A percentile compares a stretch with the other conserved stretches of the same genome.
Evolutionary conservation across 805 yeast species (phyloP).

Genomic region (Candida caryicola): DNA sequence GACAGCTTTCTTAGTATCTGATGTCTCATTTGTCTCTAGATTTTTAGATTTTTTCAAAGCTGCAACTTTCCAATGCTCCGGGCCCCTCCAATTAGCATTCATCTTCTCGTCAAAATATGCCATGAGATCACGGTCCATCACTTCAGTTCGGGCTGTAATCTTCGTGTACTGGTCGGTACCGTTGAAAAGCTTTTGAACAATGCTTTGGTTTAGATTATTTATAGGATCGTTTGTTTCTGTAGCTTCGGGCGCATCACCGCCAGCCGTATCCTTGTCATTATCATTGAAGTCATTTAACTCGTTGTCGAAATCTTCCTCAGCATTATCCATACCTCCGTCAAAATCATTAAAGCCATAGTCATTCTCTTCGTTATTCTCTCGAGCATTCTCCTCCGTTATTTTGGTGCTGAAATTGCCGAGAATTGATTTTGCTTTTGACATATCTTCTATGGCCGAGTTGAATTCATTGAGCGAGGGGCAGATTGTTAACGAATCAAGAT

Average conservation of each 20-base stretch:
- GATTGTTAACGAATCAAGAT: slow-evolving; percentile 36
- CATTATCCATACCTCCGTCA: slow-evolving; percentile 15
- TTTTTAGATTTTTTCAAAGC: slow-evolving; percentile 48
- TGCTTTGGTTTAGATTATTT: slow-evolving; percentile 12
- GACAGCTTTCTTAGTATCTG: background rate
- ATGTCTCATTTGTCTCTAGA: slow-evolving; percentile 13
- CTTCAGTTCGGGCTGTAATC: slow-evolving; percentile 16
- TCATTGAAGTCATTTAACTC: slow-evolving; percentile 18
- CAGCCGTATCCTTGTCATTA: slow-evolving; percentile 3
- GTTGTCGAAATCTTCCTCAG: slow-evolving; percentile 13
- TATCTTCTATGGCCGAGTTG: slow-evolving; percentile 55
- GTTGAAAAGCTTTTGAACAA: slow-evolving; percentile 12
- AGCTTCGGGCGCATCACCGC: background rate
- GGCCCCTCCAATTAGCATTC: slow-evolving; percentile 79
- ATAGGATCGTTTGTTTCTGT: slow-evolving; percentile 7
- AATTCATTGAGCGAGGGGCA: slow-evolving; percentile 73
- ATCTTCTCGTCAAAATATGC: slow-evolving; percentile 78
- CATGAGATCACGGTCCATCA: slow-evolving; percentile 62
- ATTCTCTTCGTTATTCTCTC: slow-evolving; percentile 21
- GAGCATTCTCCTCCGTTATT: slow-evolving; percentile 14
- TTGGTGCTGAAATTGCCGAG: slow-evolving; percentile 40
- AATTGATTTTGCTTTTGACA: slow-evolving; percentile 48
- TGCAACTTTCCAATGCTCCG: slow-evolving; percentile 86
- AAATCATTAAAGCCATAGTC: slow-evolving; percentile 15
- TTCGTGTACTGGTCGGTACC: slow-evolving; percentile 14